Conservation (phyloP, 768 basidiomycete species). For the Mycena alexandri region DNA sequence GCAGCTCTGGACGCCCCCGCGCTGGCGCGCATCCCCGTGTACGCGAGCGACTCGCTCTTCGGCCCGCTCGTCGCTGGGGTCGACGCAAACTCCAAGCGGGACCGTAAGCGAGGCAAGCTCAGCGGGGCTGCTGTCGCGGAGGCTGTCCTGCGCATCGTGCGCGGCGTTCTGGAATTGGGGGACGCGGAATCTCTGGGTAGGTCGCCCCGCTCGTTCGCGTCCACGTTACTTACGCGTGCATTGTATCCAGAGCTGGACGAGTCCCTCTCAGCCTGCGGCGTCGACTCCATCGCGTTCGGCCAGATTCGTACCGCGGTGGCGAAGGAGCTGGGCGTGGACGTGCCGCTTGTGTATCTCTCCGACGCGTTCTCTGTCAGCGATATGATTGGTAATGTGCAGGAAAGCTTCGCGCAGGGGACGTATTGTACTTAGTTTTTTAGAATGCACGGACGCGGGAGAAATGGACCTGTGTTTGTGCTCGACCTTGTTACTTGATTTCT, state of each 20-base stretch:
- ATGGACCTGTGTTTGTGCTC: too few relatives aligned
- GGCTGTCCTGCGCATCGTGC: constrained; percentile 41
- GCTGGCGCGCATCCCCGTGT: constrained; percentile 5
- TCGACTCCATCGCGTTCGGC: constrained; percentile 52
- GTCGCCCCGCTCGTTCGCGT: constrained; percentile 4
- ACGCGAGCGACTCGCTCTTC: constrained; percentile 24
- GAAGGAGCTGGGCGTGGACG: constrained; percentile 48
- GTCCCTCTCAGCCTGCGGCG: constrained; percentile 46
- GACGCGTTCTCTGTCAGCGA: constrained; percentile 48
- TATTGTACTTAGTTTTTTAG: too few relatives aligned
- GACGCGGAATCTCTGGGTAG: constrained; percentile 44
- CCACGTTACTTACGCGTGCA: not conserved
- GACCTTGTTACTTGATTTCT: too few relatives aligned
- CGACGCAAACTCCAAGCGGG: not conserved
- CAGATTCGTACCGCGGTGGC: constrained; percentile 49
- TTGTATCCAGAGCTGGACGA: constrained; percentile 45
- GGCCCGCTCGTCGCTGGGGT: constrained; percentile 12
- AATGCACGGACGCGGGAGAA: too few relatives aligned
- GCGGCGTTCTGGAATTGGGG: constrained; percentile 42
- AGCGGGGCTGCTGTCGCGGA: constrained; percentile 36
- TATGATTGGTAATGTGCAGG: constrained; percentile 45
- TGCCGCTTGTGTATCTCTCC: constrained; percentile 49
- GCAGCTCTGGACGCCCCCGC: constrained; percentile 32
- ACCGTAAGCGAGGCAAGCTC: constrained; percentile 11
- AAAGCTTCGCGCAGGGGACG: not conserved